Conservation (phyloP, 768 basidiomycete species). For the Cubamyces lactineus region DNA sequence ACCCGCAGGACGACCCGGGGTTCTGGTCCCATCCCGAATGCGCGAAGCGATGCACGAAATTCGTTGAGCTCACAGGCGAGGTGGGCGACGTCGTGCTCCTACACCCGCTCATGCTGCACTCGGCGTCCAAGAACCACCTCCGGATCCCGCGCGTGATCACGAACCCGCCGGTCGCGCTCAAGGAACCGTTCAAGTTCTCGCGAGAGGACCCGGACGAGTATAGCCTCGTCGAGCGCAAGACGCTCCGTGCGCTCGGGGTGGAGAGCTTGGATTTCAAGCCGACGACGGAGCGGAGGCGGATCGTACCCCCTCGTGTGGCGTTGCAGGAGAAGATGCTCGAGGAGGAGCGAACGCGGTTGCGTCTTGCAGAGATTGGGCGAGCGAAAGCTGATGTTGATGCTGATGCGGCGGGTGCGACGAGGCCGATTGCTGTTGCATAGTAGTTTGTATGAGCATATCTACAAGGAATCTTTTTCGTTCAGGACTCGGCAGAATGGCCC, state of each 20-base stretch:
- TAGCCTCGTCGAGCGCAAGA: constrained; percentile 63
- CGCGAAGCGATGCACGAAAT: constrained; percentile 43
- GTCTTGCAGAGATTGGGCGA: constrained; percentile 35
- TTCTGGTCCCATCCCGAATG: constrained; percentile 50
- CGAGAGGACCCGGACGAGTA: constrained; percentile 49
- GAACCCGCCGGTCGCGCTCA: constrained; percentile 62
- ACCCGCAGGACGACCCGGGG: constrained; percentile 44
- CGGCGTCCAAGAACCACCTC: constrained; percentile 61
- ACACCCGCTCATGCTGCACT: constrained; percentile 68
- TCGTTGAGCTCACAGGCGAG: constrained; percentile 61
- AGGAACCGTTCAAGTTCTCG: constrained; percentile 56
- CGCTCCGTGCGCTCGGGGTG: constrained; percentile 54
- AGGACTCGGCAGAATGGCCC: no score
- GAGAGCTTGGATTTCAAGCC: constrained; percentile 49
- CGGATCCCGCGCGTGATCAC: constrained; percentile 64
- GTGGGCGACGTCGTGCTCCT: constrained; percentile 66
- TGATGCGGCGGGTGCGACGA: neutral
- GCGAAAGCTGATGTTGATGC: constrained; percentile 7
- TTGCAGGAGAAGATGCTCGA: constrained; percentile 52
- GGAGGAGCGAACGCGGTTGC: constrained; percentile 43
- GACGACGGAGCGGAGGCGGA: constrained; percentile 48
- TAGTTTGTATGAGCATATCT: neutral
- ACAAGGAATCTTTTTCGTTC: no score
- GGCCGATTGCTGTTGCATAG: constrained; percentile 24
- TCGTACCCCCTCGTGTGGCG: constrained; percentile 51